Percentiles rank a stretch among this genome's conserved stretches.
phyloP scores from a whole-genome alignment of 176 grass and related monocot species.

The Sorghum bicolor region DNA sequence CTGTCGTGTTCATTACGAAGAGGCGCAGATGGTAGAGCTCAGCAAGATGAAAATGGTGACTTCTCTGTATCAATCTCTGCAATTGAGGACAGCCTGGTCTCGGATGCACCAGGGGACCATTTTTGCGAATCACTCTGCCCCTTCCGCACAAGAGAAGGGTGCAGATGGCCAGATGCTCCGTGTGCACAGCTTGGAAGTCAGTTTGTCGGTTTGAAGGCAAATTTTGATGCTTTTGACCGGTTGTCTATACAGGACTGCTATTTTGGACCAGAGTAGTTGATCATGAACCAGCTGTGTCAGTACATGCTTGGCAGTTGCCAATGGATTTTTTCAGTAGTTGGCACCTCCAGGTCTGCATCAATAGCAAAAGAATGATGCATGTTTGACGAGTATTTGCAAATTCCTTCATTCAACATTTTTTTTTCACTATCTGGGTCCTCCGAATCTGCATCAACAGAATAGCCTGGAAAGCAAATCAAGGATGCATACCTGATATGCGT shows the following conservation, averaged over 20 bases:
- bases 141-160: constrained; percentile 70
- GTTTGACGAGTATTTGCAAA: background rate
- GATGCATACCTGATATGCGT: background rate
- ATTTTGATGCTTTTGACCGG: constrained; percentile 93
- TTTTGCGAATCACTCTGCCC: constrained; percentile 81
- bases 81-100: constrained; percentile 59
- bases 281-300: background rate
- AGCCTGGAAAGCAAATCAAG: background rate
- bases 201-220: constrained; percentile 89
- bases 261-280: constrained; percentile 68
- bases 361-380: constrained; percentile 12
- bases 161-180: constrained; percentile 81
- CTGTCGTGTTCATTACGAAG: constrained; percentile 39
- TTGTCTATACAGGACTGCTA: constrained; percentile 79
- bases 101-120: constrained; percentile 43
- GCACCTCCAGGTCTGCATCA: constrained; percentile 24
- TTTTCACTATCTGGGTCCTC: background rate
- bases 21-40: constrained; percentile 21
- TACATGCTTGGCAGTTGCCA: constrained; percentile 18
- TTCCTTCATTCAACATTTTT: constrained; percentile 8
- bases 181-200: constrained; percentile 90
- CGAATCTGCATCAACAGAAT: background rate
- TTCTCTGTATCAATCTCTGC: constrained; percentile 78
- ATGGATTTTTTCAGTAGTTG: constrained; percentile 34
- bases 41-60: constrained; percentile 50